Evolutionary conservation across 176 grass and related monocot genomes (phyloP).

Genomic region (Avena sativa): DNA sequence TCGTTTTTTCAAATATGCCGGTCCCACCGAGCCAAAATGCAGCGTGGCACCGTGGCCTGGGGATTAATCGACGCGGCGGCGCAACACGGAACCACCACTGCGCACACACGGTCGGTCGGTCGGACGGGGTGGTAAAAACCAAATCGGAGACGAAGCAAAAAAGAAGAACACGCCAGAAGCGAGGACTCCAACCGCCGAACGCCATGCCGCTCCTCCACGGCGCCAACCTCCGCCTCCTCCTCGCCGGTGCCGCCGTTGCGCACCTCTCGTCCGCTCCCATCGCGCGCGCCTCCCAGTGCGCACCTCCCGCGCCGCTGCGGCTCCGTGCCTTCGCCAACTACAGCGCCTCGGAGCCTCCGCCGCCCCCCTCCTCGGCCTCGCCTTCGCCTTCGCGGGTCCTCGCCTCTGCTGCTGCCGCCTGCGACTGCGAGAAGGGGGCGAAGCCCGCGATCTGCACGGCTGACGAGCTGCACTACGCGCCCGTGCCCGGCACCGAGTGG

Average conservation of each 20-base stretch:
- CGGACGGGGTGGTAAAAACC: neutral
- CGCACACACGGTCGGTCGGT: constrained; percentile 5
- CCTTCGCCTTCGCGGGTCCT: constrained; percentile 5
- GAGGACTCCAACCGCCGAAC: constrained; percentile 34
- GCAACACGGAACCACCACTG: constrained; percentile 9
- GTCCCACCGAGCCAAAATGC: too few relatives aligned
- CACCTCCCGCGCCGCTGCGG: constrained; percentile 26
- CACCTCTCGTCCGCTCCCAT: constrained; percentile 39
- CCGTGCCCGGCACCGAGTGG: constrained; percentile 93
- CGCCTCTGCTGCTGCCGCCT: neutral
- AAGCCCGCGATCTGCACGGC: constrained; percentile 88
- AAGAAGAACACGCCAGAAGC: constrained; percentile 10
- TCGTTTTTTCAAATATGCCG: too few relatives aligned
- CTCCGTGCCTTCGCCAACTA: constrained; percentile 49
- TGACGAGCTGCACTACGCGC: constrained; percentile 91
- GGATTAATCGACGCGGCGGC: too few relatives aligned
- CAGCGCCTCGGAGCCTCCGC: constrained; percentile 29
- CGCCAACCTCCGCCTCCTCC: constrained; percentile 60
- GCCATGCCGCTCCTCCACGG: constrained; percentile 61
- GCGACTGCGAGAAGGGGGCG: constrained; percentile 49
- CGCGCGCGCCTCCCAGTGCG: constrained; percentile 14
- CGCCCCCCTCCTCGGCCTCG: constrained; percentile 18
- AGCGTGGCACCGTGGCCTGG: too few relatives aligned
- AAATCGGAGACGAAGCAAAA: neutral
- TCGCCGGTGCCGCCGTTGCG: constrained; percentile 59